These are phyloP conservation scores for Rhexocercosporidium sp. DNA, from an alignment of 2,329 filamentous ascomycete species.

Conservation along the genomic window DNA sequence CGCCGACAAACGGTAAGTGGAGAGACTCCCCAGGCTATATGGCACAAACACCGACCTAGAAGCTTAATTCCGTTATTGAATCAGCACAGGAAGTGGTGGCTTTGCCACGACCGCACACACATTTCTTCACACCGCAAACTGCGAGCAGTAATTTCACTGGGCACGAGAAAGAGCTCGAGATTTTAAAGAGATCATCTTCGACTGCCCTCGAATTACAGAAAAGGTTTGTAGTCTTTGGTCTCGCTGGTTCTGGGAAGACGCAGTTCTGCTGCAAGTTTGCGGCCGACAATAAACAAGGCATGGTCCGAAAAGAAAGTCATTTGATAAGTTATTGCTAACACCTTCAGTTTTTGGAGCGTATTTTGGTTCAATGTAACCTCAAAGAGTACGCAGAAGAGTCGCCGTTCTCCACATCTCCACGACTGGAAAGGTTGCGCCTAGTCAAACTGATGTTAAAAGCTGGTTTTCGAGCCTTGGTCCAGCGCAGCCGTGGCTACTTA, in stretches of 20 bases:
- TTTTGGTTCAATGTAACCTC: slow-evolving; percentile 22
- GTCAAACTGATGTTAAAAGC: slow-evolving; percentile 23
- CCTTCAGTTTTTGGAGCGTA: slow-evolving; percentile 23
- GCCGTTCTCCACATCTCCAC: slow-evolving; percentile 16
- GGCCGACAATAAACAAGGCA: slow-evolving; percentile 28
- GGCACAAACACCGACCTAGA: slow-evolving; percentile 4
- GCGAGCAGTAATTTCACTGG: slow-evolving; percentile 19
- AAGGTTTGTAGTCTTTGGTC: slow-evolving; percentile 35
- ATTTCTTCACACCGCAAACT: slow-evolving; percentile 14
- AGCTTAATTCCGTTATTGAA: slow-evolving; percentile 16
- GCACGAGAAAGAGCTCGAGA: slow-evolving; percentile 8
- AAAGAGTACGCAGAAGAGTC: slow-evolving; percentile 15
- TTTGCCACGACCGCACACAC: neutral
- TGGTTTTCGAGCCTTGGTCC: slow-evolving; percentile 34
- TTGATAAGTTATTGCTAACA: neutral
- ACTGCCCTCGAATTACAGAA: slow-evolving; percentile 21
- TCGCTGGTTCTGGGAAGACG: slow-evolving; percentile 40
- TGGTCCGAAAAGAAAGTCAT: neutral
- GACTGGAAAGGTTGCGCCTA: slow-evolving; percentile 20
- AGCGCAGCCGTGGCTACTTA: slow-evolving; percentile 46
- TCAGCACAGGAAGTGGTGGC: slow-evolving; percentile 15
- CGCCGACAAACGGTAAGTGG: slow-evolving; percentile 12
- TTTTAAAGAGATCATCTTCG: slow-evolving; percentile 9
- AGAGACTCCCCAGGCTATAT: neutral
- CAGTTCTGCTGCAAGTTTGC: slow-evolving; percentile 39